A percentile compares a stretch with the other conserved stretches of the same genome.
These are phyloP conservation scores for Penicillium salamii DNA, from an alignment of 495 filamentous ascomycete species.

Conservation along the genomic window DNA sequence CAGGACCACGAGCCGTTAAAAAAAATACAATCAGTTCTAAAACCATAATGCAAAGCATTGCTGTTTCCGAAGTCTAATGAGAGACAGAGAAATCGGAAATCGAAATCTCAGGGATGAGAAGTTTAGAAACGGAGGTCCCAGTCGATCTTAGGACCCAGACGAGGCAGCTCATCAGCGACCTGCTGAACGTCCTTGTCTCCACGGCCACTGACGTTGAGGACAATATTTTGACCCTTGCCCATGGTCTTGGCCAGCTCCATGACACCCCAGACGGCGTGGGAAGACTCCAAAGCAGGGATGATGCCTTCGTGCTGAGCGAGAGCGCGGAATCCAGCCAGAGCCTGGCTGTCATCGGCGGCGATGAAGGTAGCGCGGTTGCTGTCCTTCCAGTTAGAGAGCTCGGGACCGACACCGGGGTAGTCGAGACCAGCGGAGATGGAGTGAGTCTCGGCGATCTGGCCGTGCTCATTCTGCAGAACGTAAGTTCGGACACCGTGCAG, in stretches of 20 bases:
- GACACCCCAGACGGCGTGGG: slow-evolving; percentile 88
- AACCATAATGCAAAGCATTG: not conserved
- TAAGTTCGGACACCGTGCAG: slow-evolving; percentile 96
- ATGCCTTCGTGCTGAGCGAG: slow-evolving; percentile 88
- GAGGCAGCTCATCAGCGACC: slow-evolving; percentile 91
- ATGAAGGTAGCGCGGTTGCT: slow-evolving; percentile 80
- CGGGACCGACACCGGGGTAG: slow-evolving; percentile 94
- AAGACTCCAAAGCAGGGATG: slow-evolving; percentile 91
- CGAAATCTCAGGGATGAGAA: not conserved
- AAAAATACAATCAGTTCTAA: not conserved
- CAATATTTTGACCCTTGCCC: slow-evolving; percentile 81
- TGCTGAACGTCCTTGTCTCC: slow-evolving; percentile 99
- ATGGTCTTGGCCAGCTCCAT: slow-evolving; percentile 89
- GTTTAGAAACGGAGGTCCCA: slow-evolving; percentile 83
- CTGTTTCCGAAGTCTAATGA: not conserved
- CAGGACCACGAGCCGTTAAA: not conserved
- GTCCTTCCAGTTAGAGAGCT: slow-evolving; percentile 92
- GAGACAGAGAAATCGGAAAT: not conserved
- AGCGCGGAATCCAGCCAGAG: slow-evolving; percentile 83
- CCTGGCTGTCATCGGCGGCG: slow-evolving; percentile 87
- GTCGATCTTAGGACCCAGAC: slow-evolving; percentile 83
- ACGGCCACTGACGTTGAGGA: slow-evolving; percentile 89
- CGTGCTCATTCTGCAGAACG: slow-evolving; percentile 84
- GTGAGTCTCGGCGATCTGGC: slow-evolving; percentile 92
- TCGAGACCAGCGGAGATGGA: slow-evolving; percentile 96